A percentile compares a stretch with the other conserved stretches of the same genome.
phyloP scores from a whole-genome alignment of 176 grass and related monocot species.

The Zea mays region Zm-B73-REFERENCE-NAM-5.0 NC_050099.1:3477001-3477500 shows the following conservation, averaged over 20 bases:
- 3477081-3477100: constrained; percentile 42
- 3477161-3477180: constrained; percentile 33
- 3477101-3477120: constrained; percentile 42
- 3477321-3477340: background rate
- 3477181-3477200: constrained; percentile 29
- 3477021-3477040: constrained; percentile 43
- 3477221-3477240: background rate
- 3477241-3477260: background rate
- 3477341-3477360: background rate
- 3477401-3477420: too few species aligned
- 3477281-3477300: background rate
- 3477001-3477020: constrained; percentile 44
- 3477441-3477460: too few species aligned
- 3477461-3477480: constrained; percentile 31
- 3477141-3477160: constrained; percentile 29
- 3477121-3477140: constrained; percentile 24
- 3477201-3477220: background rate
- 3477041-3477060: constrained; percentile 39
- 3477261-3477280: background rate
- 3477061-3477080: constrained; percentile 44
- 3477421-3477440: background rate
- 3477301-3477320: background rate
- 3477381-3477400: background rate
- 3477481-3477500: constrained; percentile 35
- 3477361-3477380: background rate